phyloP scores from a whole-genome alignment of 2,329 filamentous ascomycete genomes.

The Fusarium musae region DNA sequence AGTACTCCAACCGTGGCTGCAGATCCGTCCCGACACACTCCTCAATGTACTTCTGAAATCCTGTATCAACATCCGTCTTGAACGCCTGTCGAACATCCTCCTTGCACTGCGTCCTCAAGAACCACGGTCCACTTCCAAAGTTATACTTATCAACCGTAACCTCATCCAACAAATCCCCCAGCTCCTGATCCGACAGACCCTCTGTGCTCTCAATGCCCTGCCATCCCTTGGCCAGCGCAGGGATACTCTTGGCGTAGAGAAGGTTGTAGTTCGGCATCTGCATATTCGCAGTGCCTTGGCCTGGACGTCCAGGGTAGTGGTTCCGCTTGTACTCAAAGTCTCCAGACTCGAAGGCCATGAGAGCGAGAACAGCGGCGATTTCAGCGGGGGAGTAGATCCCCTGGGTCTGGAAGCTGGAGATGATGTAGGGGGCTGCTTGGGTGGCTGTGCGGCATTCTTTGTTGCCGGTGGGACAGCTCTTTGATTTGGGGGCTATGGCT shows the following conservation, averaged over 20 bases:
- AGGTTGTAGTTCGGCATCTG: constrained; percentile 59
- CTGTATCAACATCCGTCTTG: constrained; percentile 52
- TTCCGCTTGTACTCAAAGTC: constrained; percentile 80
- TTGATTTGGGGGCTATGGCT: constrained; percentile 67
- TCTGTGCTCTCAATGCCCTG: constrained; percentile 44
- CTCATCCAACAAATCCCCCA: constrained; percentile 56
- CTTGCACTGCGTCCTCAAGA: constrained; percentile 57
- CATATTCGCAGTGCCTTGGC: constrained; percentile 76
- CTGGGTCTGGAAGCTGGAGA: constrained; percentile 67
- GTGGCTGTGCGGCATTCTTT: constrained; percentile 74
- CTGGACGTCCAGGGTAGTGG: constrained; percentile 64
- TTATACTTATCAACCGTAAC: constrained; percentile 62
- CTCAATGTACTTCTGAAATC: constrained; percentile 58
- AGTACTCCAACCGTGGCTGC: constrained; percentile 52
- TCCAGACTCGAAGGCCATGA: constrained; percentile 77
- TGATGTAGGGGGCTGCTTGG: constrained; percentile 68
- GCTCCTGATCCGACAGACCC: constrained; percentile 46
- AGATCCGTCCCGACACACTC: constrained; percentile 56
- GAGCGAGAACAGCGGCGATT: constrained; percentile 75
- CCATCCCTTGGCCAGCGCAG: constrained; percentile 50
- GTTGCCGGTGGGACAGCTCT: constrained; percentile 60
- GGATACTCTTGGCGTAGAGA: constrained; percentile 59
- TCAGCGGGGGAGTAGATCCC: constrained; percentile 63
- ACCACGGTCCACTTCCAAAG: constrained; percentile 66
- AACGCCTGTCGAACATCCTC: constrained; percentile 49